Base-by-base conservation (phyloP, 1,284 basidiomycete genomes). In the Sporisorium reilianum region DNA sequence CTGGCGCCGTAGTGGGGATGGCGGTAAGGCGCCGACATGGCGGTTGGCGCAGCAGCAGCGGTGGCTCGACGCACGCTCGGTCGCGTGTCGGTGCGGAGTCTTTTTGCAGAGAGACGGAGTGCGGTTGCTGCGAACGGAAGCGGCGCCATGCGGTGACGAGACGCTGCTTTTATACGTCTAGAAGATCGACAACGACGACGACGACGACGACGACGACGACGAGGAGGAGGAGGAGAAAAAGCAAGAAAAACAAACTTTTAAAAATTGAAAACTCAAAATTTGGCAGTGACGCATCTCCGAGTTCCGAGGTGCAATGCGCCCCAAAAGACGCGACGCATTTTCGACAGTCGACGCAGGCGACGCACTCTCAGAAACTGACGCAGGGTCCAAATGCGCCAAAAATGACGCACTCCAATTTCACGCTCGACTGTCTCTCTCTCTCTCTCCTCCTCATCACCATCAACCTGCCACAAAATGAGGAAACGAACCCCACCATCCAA, bases 401-500 rank as follows among this genome's bases (percentile, higher is more conserved):
- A 28, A 34, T 44, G 41, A 55, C 41, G 53, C 38, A 42, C 28
- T 41, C 11, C 11, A 1, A 16, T 55, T 55, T 55, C 53, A 55
- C 53, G 32, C 42, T 51, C 48, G 6, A 22, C n/a, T 12, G n/a
- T n/a, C n/a, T n/a, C n/a, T n/a, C n/a, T n/a, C 30, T 30, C 20
- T 34, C 30, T 5, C 32, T 52, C 25, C 3, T 20, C 38, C 16
- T 30, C 44, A n/a, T 25, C 34, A 36, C 32, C 54, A 55, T 16
- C 42, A 55, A n/a, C n/a, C n/a, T n/a, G n/a, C 18, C 44, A 46
- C n/a, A 23, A 26, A n/a, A 64, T 64, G 62, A 54, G 55, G 32
- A 36, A 30, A 9, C 42, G 55, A 5, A 54, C 20, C 3, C 30
- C 51, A 2, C 45, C 60, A 8, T 49, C 38, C 28, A 5, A 48